Percentiles rank a stretch among this genome's conserved stretches.
phyloP scores from a whole-genome alignment of 768 basidiomycete genomes.

The Russula griseocarnosa region DNA sequence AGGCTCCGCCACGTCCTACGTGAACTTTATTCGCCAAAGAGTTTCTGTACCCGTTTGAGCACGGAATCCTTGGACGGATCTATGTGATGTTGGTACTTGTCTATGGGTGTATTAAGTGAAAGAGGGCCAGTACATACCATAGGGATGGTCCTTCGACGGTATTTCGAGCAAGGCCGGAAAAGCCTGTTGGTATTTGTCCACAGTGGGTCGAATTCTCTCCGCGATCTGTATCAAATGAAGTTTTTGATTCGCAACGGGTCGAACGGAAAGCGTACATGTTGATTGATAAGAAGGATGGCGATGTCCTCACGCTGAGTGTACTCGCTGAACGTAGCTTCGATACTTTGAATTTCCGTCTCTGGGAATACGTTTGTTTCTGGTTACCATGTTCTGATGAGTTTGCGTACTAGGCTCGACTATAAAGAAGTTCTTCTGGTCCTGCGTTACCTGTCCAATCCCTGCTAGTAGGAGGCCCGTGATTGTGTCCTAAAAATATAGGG shows the following conservation, averaged over 20 bases:
- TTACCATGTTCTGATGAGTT: background rate
- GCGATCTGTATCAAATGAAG: slow-evolving; percentile 60
- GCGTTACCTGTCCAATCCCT: slow-evolving; percentile 88
- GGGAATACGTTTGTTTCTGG: background rate
- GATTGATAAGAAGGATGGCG: slow-evolving; percentile 96
- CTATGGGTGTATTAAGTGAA: slow-evolving; percentile 24
- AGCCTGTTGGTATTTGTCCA: slow-evolving; percentile 92
- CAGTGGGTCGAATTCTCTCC: slow-evolving; percentile 91
- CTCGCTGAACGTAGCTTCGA: slow-evolving; percentile 90
- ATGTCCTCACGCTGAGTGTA: slow-evolving; percentile 94
- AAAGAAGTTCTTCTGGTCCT: slow-evolving; percentile 95
- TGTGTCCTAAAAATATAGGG: slow-evolving; percentile 64
- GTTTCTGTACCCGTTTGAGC: slow-evolving; percentile 92
- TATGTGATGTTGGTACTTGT: slow-evolving; percentile 35
- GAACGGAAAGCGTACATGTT: slow-evolving; percentile 65
- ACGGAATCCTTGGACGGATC: slow-evolving; percentile 96
- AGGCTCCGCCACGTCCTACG: background rate
- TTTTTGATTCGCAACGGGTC: background rate
- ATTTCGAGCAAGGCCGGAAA: slow-evolving; percentile 98
- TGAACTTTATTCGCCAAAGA: slow-evolving; percentile 75
- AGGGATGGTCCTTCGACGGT: slow-evolving; percentile 97
- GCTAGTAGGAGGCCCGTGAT: slow-evolving; percentile 94
- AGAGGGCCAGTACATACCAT: slow-evolving; percentile 54
- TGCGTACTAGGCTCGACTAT: slow-evolving; percentile 82
- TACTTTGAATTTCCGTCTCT: slow-evolving; percentile 90